A percentile compares a stretch with the other conserved stretches of the same genome.
Conservation (phyloP, 1,284 basidiomycete genomes). For the Leccinum solheimii region DNA sequence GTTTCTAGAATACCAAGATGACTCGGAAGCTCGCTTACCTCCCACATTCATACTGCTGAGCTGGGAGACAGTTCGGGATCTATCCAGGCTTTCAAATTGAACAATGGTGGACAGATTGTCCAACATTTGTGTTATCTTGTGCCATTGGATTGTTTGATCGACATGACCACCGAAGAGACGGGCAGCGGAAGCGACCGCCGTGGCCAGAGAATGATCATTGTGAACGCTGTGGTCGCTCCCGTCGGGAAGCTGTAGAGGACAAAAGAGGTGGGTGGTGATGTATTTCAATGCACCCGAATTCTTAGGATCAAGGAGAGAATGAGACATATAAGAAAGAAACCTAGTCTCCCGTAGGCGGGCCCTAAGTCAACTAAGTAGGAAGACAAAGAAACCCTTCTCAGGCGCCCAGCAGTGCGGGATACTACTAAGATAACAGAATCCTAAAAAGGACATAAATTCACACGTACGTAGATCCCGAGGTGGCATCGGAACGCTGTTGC, state of each 20-base stretch:
- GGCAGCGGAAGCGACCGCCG: background rate
- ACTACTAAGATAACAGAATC: background rate
- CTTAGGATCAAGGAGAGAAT: background rate
- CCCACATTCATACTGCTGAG: background rate
- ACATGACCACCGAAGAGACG: background rate
- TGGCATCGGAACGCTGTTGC: background rate
- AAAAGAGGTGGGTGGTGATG: background rate
- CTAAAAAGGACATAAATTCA: slow-evolving; percentile 9
- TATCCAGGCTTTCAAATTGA: background rate
- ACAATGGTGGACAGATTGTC: background rate
- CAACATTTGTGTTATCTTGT: background rate
- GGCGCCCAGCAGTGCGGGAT: too few species aligned
- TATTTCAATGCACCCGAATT: background rate
- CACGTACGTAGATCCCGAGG: slow-evolving; percentile 9
- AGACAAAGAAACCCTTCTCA: too few species aligned
- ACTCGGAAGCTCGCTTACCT: background rate
- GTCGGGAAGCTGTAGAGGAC: background rate
- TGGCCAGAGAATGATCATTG: background rate
- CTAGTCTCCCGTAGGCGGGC: too few species aligned
- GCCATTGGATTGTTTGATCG: background rate
- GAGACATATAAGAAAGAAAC: background rate
- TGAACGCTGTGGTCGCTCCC: background rate
- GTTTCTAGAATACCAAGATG: background rate
- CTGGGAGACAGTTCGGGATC: background rate
- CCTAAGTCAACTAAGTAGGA: too few species aligned